phyloP scores from a whole-genome alignment of 805 yeast genomes.

The Ogataea glucozyma region DNA sequence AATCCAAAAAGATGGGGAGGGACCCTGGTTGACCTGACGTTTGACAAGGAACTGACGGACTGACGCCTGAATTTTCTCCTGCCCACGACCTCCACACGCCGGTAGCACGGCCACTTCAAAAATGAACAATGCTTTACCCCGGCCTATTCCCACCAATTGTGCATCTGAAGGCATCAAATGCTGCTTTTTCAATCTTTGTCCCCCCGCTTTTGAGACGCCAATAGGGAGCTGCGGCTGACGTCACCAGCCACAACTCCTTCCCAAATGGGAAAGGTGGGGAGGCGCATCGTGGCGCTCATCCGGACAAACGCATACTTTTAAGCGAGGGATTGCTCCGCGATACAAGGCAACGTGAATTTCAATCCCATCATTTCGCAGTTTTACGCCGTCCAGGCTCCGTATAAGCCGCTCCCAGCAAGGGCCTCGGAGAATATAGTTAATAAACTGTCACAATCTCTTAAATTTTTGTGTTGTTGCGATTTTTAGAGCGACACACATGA shows the following conservation, averaged over 20 bases:
- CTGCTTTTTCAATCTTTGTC: too few species aligned
- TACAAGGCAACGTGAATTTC: too few species aligned
- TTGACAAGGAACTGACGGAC: too few species aligned
- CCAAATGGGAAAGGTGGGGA: conserved; percentile 2
- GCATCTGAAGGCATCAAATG: background rate
- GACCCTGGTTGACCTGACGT: too few species aligned
- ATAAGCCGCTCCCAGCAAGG: background rate
- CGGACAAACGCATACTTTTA: too few species aligned
- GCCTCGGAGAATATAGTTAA: too few species aligned
- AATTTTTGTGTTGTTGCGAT: background rate
- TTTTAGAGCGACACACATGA: conserved; percentile 3
- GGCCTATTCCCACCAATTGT: conserved; percentile 1
- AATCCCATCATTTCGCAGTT: too few species aligned
- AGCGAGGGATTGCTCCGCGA: conserved; percentile 1
- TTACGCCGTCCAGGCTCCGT: too few species aligned
- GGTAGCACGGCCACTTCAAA: background rate
- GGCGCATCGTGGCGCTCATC: too few species aligned
- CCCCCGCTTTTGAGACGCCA: too few species aligned
- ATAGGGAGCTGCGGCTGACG: conserved; percentile 7
- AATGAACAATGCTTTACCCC: conserved; percentile 3
- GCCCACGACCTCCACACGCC: background rate
- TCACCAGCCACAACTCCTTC: conserved; percentile 4
- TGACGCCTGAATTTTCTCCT: background rate
- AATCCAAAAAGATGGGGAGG: too few species aligned
- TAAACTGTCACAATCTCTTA: background rate